Conservation (phyloP, 305 asterid genomes). For the Plantago coronopus region DNA sequence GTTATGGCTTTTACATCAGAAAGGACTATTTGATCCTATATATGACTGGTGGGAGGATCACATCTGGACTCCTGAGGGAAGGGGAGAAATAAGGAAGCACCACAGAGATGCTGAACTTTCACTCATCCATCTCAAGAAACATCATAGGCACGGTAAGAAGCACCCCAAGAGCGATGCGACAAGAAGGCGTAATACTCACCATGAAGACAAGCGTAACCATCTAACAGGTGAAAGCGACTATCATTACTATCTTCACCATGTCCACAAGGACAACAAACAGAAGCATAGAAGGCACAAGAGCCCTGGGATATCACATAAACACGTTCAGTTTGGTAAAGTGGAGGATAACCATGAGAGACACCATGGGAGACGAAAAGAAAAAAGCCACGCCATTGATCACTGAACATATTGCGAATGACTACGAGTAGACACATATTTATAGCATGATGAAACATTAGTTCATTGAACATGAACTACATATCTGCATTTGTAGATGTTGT, state of each 20-base stretch:
- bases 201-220: slow-evolving; percentile 29
- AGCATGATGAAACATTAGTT: too few relatives aligned
- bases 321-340: slow-evolving; percentile 26
- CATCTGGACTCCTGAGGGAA: slow-evolving; percentile 34
- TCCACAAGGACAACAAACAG: slow-evolving; percentile 63
- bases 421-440: too few relatives aligned
- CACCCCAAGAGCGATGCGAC: slow-evolving; percentile 45
- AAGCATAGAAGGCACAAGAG: slow-evolving; percentile 53
- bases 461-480: too few relatives aligned
- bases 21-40: slow-evolving; percentile 78
- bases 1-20: slow-evolving; percentile 79
- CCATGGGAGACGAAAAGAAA: slow-evolving; percentile 40
- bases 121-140: slow-evolving; percentile 28
- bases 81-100: slow-evolving; percentile 26
- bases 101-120: slow-evolving; percentile 29
- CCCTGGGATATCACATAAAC: slow-evolving; percentile 27
- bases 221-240: slow-evolving; percentile 45
- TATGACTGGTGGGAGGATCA: slow-evolving; percentile 98
- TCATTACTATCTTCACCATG: slow-evolving; percentile 65
- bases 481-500: too few relatives aligned
- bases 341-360: slow-evolving; percentile 38
- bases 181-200: slow-evolving; percentile 32
- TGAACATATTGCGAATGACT: background rate
- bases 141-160: slow-evolving; percentile 32
- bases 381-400: slow-evolving; percentile 25